Evolutionary conservation across 2,329 filamentous ascomycete genomes (phyloP).

Genomic region (Onygenales sp.): DNA sequence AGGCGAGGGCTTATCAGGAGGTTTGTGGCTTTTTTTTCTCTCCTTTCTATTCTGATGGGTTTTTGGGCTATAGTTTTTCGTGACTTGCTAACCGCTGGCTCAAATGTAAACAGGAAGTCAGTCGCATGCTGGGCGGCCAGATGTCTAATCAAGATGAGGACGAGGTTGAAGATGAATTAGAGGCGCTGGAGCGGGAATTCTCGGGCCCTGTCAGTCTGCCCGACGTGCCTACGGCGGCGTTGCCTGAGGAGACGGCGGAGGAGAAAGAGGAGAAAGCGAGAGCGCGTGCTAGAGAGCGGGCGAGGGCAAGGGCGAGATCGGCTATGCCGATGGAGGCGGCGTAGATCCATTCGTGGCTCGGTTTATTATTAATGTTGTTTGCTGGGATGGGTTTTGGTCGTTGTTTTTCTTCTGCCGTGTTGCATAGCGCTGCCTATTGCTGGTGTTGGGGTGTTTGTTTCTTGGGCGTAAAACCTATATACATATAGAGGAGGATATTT

Average conservation of each 20-base stretch:
- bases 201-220: slow-evolving; percentile 27
- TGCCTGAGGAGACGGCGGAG: slow-evolving; percentile 20
- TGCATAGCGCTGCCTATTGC: too few relatives aligned
- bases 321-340: slow-evolving; percentile 18
- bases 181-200: slow-evolving; percentile 62
- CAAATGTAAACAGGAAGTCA: slow-evolving; percentile 60
- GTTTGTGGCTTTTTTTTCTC: slow-evolving; percentile 37
- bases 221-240: slow-evolving; percentile 25
- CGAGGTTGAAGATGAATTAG: slow-evolving; percentile 92
- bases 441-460: too few relatives aligned
- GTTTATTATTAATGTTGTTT: background rate
- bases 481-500: too few relatives aligned
- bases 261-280: slow-evolving; percentile 22
- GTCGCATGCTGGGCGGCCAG: slow-evolving; percentile 75
- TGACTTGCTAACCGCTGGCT: background rate
- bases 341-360: background rate
- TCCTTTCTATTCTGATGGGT: background rate
- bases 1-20: slow-evolving; percentile 84
- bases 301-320: slow-evolving; percentile 20
- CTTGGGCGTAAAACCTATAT: too few relatives aligned
- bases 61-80: too few relatives aligned
- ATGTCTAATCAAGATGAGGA: slow-evolving; percentile 95
- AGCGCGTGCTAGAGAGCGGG: slow-evolving; percentile 25
- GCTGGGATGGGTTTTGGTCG: background rate
- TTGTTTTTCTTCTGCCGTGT: background rate